Percentiles rank a stretch among this genome's conserved stretches.
These are phyloP conservation scores for Saururus chinensis DNA, from an alignment of 164 flowering plant genomes.

Conservation along the genomic window DNA sequence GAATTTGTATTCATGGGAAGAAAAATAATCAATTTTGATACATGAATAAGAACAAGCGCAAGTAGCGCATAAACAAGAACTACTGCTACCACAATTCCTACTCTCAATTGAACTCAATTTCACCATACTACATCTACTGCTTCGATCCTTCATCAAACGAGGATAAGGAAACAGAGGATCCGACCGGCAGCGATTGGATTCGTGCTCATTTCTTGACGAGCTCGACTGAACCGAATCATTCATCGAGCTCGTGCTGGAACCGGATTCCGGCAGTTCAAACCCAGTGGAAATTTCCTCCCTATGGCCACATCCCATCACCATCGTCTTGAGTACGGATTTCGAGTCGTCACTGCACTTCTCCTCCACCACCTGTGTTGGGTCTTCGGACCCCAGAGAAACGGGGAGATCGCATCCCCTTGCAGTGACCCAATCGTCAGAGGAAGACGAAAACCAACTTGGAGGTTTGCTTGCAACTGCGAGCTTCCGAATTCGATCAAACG, in stretches of 20 bases:
- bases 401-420: slow-evolving; percentile 11
- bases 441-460: slow-evolving; percentile 21
- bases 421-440: slow-evolving; percentile 18
- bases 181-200: neutral
- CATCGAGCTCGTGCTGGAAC: neutral
- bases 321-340: neutral
- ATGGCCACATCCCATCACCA: slow-evolving; percentile 2
- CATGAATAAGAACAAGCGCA: neutral
- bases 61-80: neutral
- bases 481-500: slow-evolving; percentile 15
- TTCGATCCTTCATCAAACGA: neutral
- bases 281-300: neutral
- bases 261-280: neutral
- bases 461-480: slow-evolving; percentile 5
- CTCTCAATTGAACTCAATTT: neutral
- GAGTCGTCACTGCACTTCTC: neutral
- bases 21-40: too few relatives aligned
- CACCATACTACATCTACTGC: neutral
- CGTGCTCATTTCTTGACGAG: neutral
- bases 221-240: neutral
- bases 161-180: neutral
- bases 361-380: neutral
- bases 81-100: neutral
- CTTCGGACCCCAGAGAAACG: neutral
- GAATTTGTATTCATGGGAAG: neutral